Conservation (phyloP, 495 filamentous ascomycete genomes). For the Aspergillus homomorphus region DNA sequence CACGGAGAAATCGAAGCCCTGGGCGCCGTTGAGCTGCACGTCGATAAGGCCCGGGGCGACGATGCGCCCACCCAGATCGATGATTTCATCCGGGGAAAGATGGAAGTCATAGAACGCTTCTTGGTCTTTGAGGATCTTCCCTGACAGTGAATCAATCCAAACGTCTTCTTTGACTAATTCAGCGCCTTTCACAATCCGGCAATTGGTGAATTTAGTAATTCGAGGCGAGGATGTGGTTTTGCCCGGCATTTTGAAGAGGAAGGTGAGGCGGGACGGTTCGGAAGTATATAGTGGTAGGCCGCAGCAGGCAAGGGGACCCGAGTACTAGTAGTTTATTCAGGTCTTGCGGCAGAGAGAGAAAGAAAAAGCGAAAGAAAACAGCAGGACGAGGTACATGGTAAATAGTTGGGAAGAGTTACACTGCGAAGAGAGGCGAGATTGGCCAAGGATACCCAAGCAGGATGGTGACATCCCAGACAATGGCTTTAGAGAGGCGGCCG, state of each 20-base stretch:
- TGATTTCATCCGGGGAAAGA: conserved; percentile 46
- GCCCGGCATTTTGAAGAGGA: conserved; percentile 37
- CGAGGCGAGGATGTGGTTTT: conserved; percentile 38
- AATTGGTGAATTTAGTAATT: conserved; percentile 83
- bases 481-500: not conserved
- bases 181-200: conserved; percentile 62
- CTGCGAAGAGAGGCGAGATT: not conserved
- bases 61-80: conserved; percentile 76
- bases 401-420: not conserved
- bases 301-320: not conserved
- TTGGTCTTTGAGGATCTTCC: conserved; percentile 73
- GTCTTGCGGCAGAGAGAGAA: not conserved
- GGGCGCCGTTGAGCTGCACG: conserved; percentile 80
- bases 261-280: not conserved
- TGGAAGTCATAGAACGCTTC: conserved; percentile 71
- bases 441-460: not conserved
- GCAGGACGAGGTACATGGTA: not conserved
- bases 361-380: not conserved
- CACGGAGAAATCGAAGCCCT: conserved; percentile 82
- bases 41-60: conserved; percentile 81
- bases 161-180: conserved; percentile 67
- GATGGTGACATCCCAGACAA: not conserved
- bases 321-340: too few relatives aligned
- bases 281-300: not conserved
- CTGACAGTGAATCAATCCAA: conserved; percentile 72